A percentile compares a stretch with the other conserved stretches of the same genome.
phyloP scores from a whole-genome alignment of 2,329 filamentous ascomycete genomes.

The Penicillium verrucosum region DNA sequence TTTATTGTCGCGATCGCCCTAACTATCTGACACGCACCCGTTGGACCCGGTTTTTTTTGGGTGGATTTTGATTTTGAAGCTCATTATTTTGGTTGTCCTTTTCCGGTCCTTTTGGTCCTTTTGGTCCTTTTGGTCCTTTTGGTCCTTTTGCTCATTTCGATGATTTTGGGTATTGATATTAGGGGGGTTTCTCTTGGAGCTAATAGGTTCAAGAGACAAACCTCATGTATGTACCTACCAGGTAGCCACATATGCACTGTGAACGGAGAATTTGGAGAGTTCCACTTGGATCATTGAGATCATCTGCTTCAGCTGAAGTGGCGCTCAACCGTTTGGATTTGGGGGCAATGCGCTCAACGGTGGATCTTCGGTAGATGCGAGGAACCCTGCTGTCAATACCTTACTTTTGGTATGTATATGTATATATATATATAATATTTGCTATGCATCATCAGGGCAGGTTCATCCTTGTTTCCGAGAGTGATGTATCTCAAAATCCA shows the following conservation, averaged over 20 bases:
- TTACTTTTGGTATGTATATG: too few relatives aligned
- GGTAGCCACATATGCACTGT: background rate
- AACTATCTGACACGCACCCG: constrained; percentile 21
- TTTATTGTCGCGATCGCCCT: constrained; percentile 16
- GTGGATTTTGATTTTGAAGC: background rate
- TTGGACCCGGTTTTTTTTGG: constrained; percentile 1
- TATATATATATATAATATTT: background rate
- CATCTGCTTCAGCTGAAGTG: constrained; percentile 10
- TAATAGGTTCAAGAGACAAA: background rate
- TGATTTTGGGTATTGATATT: background rate
- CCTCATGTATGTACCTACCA: background rate
- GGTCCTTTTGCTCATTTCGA: background rate
- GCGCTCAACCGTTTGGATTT: constrained; percentile 15
- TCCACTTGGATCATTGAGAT: constrained; percentile 11
- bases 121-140: background rate
- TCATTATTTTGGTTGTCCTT: background rate
- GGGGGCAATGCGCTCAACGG: constrained; percentile 10
- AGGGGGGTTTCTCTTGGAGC: background rate
- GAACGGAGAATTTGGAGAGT: background rate
- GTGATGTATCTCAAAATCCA: background rate
- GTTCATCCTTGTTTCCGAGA: background rate
- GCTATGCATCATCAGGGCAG: background rate
- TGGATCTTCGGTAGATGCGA: constrained; percentile 17
- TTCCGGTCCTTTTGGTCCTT: too few relatives aligned
- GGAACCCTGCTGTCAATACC: constrained; percentile 18